Evolutionary conservation across 495 filamentous ascomycete genomes (phyloP), one percentile per base, ranked within the genome.

Genomic region (Aspergillus asperescens): DNA sequence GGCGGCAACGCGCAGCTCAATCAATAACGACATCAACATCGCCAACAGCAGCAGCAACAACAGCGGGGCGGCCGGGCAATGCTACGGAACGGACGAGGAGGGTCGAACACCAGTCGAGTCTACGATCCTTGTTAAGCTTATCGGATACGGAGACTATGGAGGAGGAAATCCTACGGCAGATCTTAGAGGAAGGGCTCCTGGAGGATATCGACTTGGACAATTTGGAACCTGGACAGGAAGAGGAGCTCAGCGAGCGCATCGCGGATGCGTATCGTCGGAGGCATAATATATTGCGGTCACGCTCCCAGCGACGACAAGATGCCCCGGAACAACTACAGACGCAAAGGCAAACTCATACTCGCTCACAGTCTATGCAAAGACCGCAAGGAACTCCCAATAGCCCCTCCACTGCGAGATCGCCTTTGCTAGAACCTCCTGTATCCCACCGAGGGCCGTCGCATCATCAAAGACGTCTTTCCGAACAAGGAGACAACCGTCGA

Each of bases 141-240:
- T 86, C 85, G 0, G 87, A 90, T 56, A 64, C 86, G n/a, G 87
- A 86, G 60, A 89, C 90, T 49, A 77, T 93, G 62, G 84, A 94
- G 64, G 89, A 92, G 60, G 90, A 93, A 63, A 95, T 96, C 54
- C 72, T 92, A 55, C 77, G 86, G 32, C 88, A 93, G 66, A 95
- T 96, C 43, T 80, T 90, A 55, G 88, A 92, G 58, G 90, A 95
- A 57, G 90, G 90, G 0, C 65, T 95, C 43, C 64, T 96, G 46
- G 87, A 95, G 56, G 89, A 89, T 25, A 80, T 95, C 44, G 88
- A 96, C 60, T 69, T 94, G 46, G 81, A 89, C 60, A 87, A 88
- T 56, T 78, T 96, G 22, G 86, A 87, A 55, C 74, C 86, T 3
- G 70, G 69, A 40, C 86, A 84, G 53, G 89, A 95, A 59, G 88